These are phyloP conservation scores for Pseudogymnoascus sp. DNA, from an alignment of 2,329 filamentous ascomycete species.

Conservation along the genomic window DNA sequence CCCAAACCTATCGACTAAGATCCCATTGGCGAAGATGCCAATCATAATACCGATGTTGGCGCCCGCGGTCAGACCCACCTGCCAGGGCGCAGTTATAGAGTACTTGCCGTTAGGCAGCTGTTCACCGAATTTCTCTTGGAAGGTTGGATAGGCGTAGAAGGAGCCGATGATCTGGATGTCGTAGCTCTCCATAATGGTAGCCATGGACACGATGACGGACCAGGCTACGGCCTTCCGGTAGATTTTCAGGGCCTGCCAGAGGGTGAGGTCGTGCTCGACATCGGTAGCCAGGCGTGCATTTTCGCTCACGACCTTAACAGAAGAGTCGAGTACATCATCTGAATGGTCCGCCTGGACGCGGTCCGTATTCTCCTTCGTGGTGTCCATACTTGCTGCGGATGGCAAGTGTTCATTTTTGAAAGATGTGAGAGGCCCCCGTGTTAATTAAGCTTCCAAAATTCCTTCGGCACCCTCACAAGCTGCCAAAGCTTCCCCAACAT, in stretches of 20 bases:
- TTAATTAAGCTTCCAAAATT: slow-evolving; percentile 6
- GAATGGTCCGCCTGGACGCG: not conserved
- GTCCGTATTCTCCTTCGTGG: not conserved
- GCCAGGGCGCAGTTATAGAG: slow-evolving; percentile 35
- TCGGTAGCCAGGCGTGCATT: slow-evolving; percentile 13
- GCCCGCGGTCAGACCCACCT: slow-evolving; percentile 34
- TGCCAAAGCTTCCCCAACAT: not conserved
- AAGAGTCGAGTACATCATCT: not conserved
- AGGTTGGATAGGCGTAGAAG: slow-evolving; percentile 28
- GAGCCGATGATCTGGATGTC: slow-evolving; percentile 31
- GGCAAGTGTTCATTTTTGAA: not conserved
- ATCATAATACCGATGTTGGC: slow-evolving; percentile 35
- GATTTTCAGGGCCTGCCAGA: not conserved
- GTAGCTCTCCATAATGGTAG: slow-evolving; percentile 29
- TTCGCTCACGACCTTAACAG: slow-evolving; percentile 6
- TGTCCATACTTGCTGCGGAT: not conserved
- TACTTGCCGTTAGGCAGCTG: slow-evolving; percentile 22
- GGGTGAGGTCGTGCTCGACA: slow-evolving; percentile 6
- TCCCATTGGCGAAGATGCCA: slow-evolving; percentile 36
- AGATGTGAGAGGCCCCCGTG: not conserved
- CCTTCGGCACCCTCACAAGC: not conserved
- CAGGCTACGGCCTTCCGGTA: slow-evolving; percentile 18
- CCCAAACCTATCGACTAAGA: slow-evolving; percentile 39
- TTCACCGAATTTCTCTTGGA: not conserved
- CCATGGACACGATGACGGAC: slow-evolving; percentile 29